Percentiles rank a stretch among this genome's conserved stretches.
Evolutionary conservation across 495 filamentous ascomycete species (phyloP).

Genomic region (Aspergillus panamensis): DNA sequence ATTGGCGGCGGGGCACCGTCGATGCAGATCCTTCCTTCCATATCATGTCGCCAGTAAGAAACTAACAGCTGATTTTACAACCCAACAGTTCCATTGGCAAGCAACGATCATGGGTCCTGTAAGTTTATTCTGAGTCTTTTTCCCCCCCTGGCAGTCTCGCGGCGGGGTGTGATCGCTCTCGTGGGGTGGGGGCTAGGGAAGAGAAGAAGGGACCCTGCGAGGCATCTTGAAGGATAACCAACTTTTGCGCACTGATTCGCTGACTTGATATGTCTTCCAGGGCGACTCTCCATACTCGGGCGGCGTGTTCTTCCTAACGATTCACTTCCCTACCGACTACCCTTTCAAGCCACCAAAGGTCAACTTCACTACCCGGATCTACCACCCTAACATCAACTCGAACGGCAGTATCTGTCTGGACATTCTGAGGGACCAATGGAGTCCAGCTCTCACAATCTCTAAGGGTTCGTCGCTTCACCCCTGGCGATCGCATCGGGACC

Average conservation of each 20-base stretch:
- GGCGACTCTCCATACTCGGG: conserved; percentile 94
- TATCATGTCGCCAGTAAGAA: background rate
- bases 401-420: conserved; percentile 99
- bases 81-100: conserved; percentile 94
- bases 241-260: background rate
- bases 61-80: conserved; percentile 22
- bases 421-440: conserved; percentile 98
- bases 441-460: conserved; percentile 94
- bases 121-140: conserved; percentile 44
- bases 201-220: conserved; percentile 27
- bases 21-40: conserved; percentile 6
- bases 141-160: background rate
- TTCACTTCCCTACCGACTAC: conserved; percentile 99
- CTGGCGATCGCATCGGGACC: background rate
- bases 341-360: conserved; percentile 99
- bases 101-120: conserved; percentile 99
- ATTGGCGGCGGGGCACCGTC: conserved; percentile 23
- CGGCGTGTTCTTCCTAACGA: conserved; percentile 96
- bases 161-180: background rate
- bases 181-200: background rate
- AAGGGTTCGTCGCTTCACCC: conserved; percentile 66
- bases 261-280: conserved; percentile 39
- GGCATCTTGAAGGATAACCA: conserved; percentile 6
- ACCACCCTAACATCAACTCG: conserved; percentile 99
- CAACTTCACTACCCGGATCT: conserved; percentile 99